phyloP scores from a whole-genome alignment of 169 alveolate species.

The Blepharisma undulans region DNA sequence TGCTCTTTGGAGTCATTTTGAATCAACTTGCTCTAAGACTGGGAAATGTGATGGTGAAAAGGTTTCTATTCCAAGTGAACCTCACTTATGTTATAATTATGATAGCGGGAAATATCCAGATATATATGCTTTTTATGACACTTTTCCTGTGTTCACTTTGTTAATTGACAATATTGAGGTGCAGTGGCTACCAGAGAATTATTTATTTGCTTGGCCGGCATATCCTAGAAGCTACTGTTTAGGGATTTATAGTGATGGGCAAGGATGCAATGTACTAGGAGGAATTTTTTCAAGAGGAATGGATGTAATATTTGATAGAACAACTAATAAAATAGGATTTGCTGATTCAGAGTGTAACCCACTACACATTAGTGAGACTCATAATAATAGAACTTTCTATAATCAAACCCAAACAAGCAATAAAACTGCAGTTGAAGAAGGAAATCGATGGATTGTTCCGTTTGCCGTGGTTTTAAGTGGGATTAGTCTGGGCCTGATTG shows the following conservation, averaged over 20 bases:
- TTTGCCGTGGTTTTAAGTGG: background rate
- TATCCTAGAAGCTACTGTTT: slow-evolving; percentile 20
- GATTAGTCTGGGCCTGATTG: background rate
- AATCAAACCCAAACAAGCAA: background rate
- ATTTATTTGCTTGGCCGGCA: slow-evolving; percentile 35
- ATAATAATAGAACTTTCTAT: background rate
- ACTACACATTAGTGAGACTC: background rate
- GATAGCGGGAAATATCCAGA: background rate
- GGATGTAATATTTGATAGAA: slow-evolving; percentile 68
- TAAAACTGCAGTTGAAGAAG: background rate
- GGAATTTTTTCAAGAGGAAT: slow-evolving; percentile 65
- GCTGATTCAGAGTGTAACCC: slow-evolving; percentile 12
- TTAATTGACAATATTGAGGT: slow-evolving; percentile 4
- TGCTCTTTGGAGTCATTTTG: background rate
- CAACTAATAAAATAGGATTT: slow-evolving; percentile 56
- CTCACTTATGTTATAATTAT: slow-evolving; percentile 18
- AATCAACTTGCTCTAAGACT: background rate
- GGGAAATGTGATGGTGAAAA: slow-evolving; percentile 10
- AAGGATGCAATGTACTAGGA: slow-evolving; percentile 60
- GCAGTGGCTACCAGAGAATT: slow-evolving; percentile 43
- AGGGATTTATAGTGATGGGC: slow-evolving; percentile 28
- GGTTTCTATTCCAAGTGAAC: background rate
- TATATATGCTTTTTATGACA: background rate
- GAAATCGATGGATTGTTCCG: background rate
- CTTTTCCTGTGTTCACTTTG: slow-evolving; percentile 9